phyloP scores from a whole-genome alignment of 2,329 filamentous ascomycete species.

The Huntiella bhutanensis region DNA sequence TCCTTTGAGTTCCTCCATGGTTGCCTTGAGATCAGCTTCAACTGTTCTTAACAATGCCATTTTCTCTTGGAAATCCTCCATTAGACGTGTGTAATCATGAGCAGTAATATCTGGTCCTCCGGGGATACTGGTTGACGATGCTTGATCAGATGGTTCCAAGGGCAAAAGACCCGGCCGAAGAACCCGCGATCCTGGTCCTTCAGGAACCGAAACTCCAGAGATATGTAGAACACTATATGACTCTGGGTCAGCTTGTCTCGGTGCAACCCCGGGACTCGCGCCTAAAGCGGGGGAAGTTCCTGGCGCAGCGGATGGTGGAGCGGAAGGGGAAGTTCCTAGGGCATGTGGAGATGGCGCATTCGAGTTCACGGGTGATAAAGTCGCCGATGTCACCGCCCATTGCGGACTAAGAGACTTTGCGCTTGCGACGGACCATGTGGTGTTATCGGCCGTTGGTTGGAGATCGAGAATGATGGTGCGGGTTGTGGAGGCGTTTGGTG shows the following conservation, averaged over 20 bases:
- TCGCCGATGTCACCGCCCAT: conserved; percentile 42
- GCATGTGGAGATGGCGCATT: conserved; percentile 18
- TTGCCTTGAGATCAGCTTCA: not conserved
- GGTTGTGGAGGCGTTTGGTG: conserved; percentile 32
- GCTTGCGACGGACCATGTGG: conserved; percentile 37
- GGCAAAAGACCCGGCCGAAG: not conserved
- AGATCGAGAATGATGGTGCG: conserved; percentile 40
- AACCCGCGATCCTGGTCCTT: not conserved
- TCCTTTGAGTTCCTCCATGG: not conserved
- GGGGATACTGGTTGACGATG: not conserved
- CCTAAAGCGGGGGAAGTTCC: conserved; percentile 39
- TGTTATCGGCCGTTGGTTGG: conserved; percentile 19
- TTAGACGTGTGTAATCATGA: conserved; percentile 28
- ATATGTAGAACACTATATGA: conserved; percentile 8
- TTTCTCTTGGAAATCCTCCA: conserved; percentile 37
- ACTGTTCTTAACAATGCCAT: conserved; percentile 22
- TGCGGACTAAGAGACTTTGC: conserved; percentile 54
- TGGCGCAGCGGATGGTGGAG: conserved; percentile 17
- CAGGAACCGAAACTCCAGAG: conserved; percentile 1
- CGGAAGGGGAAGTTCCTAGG: conserved; percentile 31
- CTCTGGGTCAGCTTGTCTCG: conserved; percentile 6
- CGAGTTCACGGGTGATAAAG: conserved; percentile 23
- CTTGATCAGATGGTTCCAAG: not conserved
- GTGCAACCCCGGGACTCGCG: conserved; percentile 12
- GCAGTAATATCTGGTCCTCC: conserved; percentile 12